These are phyloP conservation scores for Fusarium albosuccineum DNA, from an alignment of 2,329 filamentous ascomycete genomes.

Conservation along the genomic window DNA sequence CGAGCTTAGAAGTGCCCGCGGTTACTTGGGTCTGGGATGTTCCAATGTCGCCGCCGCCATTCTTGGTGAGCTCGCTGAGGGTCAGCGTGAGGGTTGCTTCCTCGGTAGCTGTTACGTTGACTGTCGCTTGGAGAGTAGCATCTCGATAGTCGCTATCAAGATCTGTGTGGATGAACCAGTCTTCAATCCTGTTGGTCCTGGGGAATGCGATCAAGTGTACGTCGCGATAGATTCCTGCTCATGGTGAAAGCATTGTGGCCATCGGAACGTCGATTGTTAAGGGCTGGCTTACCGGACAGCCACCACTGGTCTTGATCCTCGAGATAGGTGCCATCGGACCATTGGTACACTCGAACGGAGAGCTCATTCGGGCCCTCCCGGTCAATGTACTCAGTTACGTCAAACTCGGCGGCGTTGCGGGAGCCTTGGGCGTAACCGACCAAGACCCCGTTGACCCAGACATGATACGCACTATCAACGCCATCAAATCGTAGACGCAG, in stretches of 20 bases:
- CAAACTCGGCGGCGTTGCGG: constrained; percentile 2
- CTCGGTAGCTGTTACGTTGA: too few relatives aligned
- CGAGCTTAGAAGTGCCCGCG: background rate
- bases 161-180: background rate
- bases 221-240: background rate
- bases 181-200: background rate
- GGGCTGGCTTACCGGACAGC: background rate
- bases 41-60: too few relatives aligned
- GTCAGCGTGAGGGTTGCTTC: too few relatives aligned
- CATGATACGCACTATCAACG: background rate
- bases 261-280: too few relatives aligned
- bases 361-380: background rate
- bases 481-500: background rate
- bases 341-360: background rate
- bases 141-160: background rate
- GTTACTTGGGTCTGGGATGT: too few relatives aligned
- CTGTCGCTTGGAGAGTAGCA: background rate
- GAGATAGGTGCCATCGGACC: background rate
- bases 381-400: background rate
- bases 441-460: background rate
- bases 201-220: background rate
- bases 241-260: too few relatives aligned
- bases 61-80: too few relatives aligned
- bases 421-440: background rate
- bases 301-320: constrained; percentile 10